Percentiles rank a stretch among this genome's conserved stretches.
Evolutionary conservation across 306 rosid species (phyloP).

Genomic region (peach (Prunus persica)): Prunus_persica_NCBIv2 NC_034009.1:25930501-25931000

Average conservation of each 20-base stretch:
- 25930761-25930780: background rate
- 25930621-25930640: background rate
- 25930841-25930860: background rate
- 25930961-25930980: background rate
- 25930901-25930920: accelerated
- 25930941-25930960: too few relatives aligned
- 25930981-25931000: background rate
- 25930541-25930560: background rate
- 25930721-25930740: background rate
- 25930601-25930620: background rate
- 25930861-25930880: accelerated
- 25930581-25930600: background rate
- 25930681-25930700: background rate
- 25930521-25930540: background rate
- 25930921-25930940: accelerated
- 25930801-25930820: background rate
- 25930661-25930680: background rate
- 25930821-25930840: background rate
- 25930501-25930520: background rate
- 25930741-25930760: background rate
- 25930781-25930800: too few relatives aligned
- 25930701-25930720: background rate
- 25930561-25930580: background rate
- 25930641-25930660: background rate
- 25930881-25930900: too few relatives aligned